Percentiles rank a stretch among this genome's conserved stretches.
Evolutionary conservation across 331 rosid genomes (phyloP).

Genomic region (Malus hybrid): DNA sequence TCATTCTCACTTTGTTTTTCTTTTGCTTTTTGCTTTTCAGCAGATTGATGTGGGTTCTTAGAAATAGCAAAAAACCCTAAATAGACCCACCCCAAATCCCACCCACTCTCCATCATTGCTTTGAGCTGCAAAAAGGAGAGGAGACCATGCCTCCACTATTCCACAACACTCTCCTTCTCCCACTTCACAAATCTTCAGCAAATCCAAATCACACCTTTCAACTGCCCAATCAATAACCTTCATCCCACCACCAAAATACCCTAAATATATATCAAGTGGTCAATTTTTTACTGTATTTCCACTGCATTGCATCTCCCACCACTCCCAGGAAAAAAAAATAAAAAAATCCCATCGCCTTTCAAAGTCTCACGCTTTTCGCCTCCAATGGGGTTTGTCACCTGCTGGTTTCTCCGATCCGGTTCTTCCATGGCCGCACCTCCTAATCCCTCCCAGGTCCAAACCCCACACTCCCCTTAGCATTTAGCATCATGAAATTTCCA

Average conservation of each 20-base stretch:
- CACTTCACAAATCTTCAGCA: not conserved
- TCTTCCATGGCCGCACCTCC: not conserved
- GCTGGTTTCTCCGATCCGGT: not conserved
- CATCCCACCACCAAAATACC: not conserved
- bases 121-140: not conserved
- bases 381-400: not conserved
- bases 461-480: not conserved
- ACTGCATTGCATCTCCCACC: not conserved
- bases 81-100: not conserved
- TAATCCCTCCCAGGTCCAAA: not conserved
- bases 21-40: not conserved
- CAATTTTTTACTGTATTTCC: not conserved
- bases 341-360: not conserved
- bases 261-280: not conserved
- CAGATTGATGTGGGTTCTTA: not conserved
- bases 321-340: not conserved
- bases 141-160: not conserved
- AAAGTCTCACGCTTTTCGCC: not conserved
- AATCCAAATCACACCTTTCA: not conserved
- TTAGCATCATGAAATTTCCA: not conserved
- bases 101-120: not conserved
- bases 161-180: not conserved
- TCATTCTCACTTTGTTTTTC: not conserved
- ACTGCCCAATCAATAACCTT: not conserved
- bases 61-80: not conserved